phyloP scores from a whole-genome alignment of 2,329 filamentous ascomycete genomes.

The Claviceps fusiformis region DNA sequence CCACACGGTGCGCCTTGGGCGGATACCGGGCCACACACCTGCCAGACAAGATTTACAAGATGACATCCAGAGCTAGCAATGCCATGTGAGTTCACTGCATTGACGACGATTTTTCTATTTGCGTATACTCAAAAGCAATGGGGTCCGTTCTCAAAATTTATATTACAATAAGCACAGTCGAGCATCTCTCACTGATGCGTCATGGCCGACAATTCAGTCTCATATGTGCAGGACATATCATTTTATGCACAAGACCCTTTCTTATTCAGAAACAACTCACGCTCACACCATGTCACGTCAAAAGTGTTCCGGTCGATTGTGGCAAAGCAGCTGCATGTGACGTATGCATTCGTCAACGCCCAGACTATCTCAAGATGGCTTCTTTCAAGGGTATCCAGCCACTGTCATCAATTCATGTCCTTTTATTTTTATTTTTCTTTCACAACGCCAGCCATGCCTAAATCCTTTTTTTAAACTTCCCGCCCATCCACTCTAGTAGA shows the following conservation, averaged over 20 bases:
- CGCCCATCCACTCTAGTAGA: slow-evolving; percentile 55
- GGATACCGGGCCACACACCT: neutral
- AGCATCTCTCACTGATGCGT: no score
- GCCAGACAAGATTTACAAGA: neutral
- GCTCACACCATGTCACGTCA: neutral
- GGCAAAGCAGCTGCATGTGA: slow-evolving; percentile 20
- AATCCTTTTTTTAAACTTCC: slow-evolving; percentile 17
- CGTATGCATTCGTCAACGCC: slow-evolving; percentile 12
- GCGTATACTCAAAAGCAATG: no score
- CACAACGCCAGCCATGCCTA: slow-evolving; percentile 25
- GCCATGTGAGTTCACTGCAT: no score
- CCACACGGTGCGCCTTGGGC: neutral
- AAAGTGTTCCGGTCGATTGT: slow-evolving; percentile 7
- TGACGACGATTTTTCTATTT: no score
- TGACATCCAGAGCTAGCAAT: no score
- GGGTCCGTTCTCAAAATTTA: no score
- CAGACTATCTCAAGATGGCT: slow-evolving; percentile 18
- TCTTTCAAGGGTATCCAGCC: slow-evolving; percentile 19
- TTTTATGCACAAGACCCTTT: neutral
- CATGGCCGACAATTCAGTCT: no score
- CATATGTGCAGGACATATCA: no score
- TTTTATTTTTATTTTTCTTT: slow-evolving; percentile 4
- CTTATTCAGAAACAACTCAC: neutral
- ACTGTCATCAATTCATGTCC: slow-evolving; percentile 19
- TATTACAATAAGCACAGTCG: no score